Evolutionary conservation across 768 basidiomycete species (phyloP).

Genomic region (Guyanaporus albipodus): DNA sequence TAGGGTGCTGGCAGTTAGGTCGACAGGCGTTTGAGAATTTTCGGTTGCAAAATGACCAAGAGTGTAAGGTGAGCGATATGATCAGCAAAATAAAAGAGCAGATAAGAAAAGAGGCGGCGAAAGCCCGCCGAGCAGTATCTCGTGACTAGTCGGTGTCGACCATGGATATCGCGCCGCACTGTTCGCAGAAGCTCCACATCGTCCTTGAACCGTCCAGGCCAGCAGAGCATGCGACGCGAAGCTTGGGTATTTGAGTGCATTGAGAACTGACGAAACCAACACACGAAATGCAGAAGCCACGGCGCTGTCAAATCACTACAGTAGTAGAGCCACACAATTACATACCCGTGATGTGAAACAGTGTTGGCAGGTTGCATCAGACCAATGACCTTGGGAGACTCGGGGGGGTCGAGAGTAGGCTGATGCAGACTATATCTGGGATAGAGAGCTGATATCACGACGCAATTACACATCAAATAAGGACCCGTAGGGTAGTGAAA

Average conservation of each 20-base stretch:
- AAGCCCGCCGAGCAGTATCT: conserved; percentile 4
- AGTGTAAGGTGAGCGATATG: conserved; percentile 23
- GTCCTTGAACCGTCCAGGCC: conserved; percentile 63
- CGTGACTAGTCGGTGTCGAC: conserved; percentile 63
- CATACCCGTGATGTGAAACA: conserved; percentile 73
- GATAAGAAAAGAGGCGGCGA: conserved; percentile 21
- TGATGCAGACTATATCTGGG: conserved; percentile 65
- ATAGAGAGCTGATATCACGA: conserved; percentile 36
- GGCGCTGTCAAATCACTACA: conserved; percentile 12
- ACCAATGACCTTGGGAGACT: conserved; percentile 49
- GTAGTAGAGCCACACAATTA: conserved; percentile 5
- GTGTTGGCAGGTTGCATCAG: conserved; percentile 61
- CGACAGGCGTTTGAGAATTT: conserved; percentile 24
- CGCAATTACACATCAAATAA: conserved; percentile 1
- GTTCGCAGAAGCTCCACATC: conserved; percentile 88
- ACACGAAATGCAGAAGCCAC: conserved; percentile 8
- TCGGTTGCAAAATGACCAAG: conserved; percentile 21
- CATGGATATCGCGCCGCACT: conserved; percentile 87
- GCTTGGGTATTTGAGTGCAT: conserved; percentile 79
- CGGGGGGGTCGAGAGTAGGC: conserved; percentile 47
- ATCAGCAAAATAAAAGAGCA: conserved; percentile 33
- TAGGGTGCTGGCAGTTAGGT: conserved; percentile 20
- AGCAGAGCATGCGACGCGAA: conserved; percentile 73
- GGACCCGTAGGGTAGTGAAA: background rate
- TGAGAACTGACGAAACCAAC: conserved; percentile 41